A percentile compares a stretch with the other conserved stretches of the same genome.
phyloP scores from a whole-genome alignment of 1,139 yeast species.

The Suhomyces guaymorum region DNA sequence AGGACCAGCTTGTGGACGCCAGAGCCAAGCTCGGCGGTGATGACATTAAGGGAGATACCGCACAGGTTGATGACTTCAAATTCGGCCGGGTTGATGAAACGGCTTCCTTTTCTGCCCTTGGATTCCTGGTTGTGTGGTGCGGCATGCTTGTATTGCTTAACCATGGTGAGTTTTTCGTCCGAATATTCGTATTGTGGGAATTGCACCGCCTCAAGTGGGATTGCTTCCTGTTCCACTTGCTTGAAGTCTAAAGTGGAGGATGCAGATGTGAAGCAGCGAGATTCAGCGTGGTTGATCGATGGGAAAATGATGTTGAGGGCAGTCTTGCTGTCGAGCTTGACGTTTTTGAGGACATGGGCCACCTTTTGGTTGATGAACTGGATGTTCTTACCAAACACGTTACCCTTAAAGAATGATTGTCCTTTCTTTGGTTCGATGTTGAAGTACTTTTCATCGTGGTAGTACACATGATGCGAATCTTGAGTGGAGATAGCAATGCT shows the following conservation, averaged over 20 bases:
- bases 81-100: slow-evolving; percentile 5
- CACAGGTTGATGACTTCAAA: slow-evolving; percentile 17
- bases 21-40: slow-evolving; percentile 6
- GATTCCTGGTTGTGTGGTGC: slow-evolving; percentile 2
- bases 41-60: slow-evolving; percentile 25
- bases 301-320: slow-evolving; percentile 35
- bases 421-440: slow-evolving; percentile 17
- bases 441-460: slow-evolving; percentile 32
- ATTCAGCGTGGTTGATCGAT: slow-evolving; percentile 30
- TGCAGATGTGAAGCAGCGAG: slow-evolving; percentile 25
- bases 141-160: slow-evolving; percentile 7
- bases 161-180: slow-evolving; percentile 3
- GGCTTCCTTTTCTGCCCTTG: not conserved
- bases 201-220: slow-evolving; percentile 2
- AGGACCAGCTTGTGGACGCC: slow-evolving; percentile 10
- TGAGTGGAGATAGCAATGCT: slow-evolving; percentile 30
- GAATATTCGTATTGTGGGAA: slow-evolving; percentile 8
- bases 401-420: slow-evolving; percentile 19
- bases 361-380: slow-evolving; percentile 29
- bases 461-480: slow-evolving; percentile 35
- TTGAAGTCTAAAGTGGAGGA: slow-evolving; percentile 1
- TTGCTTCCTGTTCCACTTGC: slow-evolving; percentile 8
- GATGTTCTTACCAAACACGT: slow-evolving; percentile 29
- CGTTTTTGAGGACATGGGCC: slow-evolving; percentile 13
- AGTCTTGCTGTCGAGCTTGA: slow-evolving; percentile 5